Base-by-base conservation (phyloP, 140 eudicot species). In the Senecio squalidus region DNA sequence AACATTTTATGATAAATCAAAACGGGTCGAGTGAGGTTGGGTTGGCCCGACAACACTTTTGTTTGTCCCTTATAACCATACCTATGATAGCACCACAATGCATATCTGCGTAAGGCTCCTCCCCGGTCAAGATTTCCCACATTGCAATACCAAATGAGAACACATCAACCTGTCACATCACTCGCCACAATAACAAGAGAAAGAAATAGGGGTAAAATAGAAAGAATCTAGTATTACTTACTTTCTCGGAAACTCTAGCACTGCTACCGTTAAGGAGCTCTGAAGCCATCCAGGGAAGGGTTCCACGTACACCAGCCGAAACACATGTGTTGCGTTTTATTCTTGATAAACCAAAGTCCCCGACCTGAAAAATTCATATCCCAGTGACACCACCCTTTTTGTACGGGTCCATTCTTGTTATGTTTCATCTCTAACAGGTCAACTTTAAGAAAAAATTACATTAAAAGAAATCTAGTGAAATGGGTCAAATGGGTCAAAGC, bases 271-370 rank as follows among this genome's bases (percentile, higher is more conserved):
- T 27, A 8, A 26, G 11, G 10, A 52, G 58, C 36, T 51, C 58
- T 4, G 58, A 36, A 26, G 58, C 58, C 34, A 52, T 52, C 58
- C 58, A 52, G 2, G 58, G 58, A 52, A 52, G 58, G 25, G 58
- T 52, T 52, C 58, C 58, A 10, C 58, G 34, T 13, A 27, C 58
- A 4, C 58, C 58, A 52, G 36, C 58, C 13, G 58, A 25, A 5
- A 52, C 58, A 14, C 8, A 6, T 11, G 58, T 51, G 58, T 52
- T 26, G 10, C 38, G 21, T 27, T 52, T 52, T 0, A 52, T 52
- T 52, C 36, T 52, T 52, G 58, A 52, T 27, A 52, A 25, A 4
- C 58, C 58, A 52, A 27, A 52, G 22, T 52, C 58, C 9, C 58
- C 58, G 4, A 52, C 58, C 58, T 52, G 55, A 11, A 40, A 9